phyloP scores from a whole-genome alignment of 2,329 filamentous ascomycete species.

The Arthroderma sp. region DNA sequence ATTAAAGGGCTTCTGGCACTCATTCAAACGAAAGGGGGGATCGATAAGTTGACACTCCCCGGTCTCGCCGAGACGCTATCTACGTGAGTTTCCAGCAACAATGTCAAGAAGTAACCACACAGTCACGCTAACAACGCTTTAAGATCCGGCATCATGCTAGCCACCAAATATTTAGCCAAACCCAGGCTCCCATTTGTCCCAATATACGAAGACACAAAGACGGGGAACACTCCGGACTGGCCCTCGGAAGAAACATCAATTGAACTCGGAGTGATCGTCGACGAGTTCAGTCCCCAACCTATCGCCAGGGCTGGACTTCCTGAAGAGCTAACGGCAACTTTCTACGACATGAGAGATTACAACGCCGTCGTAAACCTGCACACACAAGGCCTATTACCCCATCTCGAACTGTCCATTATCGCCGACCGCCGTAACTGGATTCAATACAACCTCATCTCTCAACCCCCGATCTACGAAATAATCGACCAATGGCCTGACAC shows the following conservation, averaged over 20 bases:
- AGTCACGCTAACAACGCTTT: background rate
- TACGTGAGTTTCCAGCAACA: slow-evolving; percentile 19
- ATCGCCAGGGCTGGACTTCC: slow-evolving; percentile 5
- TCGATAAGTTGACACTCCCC: slow-evolving; percentile 23
- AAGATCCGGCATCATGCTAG: slow-evolving; percentile 15
- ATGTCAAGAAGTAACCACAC: no score
- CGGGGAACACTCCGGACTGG: slow-evolving; percentile 12
- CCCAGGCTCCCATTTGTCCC: slow-evolving; percentile 15
- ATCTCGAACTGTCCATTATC: slow-evolving; percentile 10
- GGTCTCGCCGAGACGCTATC: slow-evolving; percentile 26
- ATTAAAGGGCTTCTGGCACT: slow-evolving; percentile 16
- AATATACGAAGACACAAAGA: slow-evolving; percentile 12
- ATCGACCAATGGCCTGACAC: slow-evolving; percentile 3
- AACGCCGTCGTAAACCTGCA: slow-evolving; percentile 15
- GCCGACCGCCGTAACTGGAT: slow-evolving; percentile 28
- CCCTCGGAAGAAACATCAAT: slow-evolving; percentile 6
- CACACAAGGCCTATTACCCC: slow-evolving; percentile 11
- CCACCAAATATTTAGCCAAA: slow-evolving; percentile 14
- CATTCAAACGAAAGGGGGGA: slow-evolving; percentile 24
- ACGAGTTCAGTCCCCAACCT: background rate
- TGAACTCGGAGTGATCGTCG: background rate
- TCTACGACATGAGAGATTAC: slow-evolving; percentile 17
- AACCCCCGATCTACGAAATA: slow-evolving; percentile 17
- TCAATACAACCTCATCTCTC: slow-evolving; percentile 23
- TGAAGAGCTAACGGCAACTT: slow-evolving; percentile 7